phyloP scores from a whole-genome alignment of 768 basidiomycete genomes.

The Tephrocybe sp. region DNA sequence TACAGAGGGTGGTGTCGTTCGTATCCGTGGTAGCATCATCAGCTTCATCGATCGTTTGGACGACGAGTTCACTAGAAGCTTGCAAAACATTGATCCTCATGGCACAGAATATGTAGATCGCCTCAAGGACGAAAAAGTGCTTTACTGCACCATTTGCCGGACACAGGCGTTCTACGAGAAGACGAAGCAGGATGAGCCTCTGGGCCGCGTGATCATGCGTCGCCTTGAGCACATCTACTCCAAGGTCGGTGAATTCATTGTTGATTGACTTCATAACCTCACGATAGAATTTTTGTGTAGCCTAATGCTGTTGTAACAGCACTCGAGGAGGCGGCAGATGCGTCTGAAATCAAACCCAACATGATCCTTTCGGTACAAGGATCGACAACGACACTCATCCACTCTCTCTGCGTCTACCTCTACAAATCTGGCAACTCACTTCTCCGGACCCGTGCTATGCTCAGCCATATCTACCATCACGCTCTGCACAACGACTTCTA shows the following conservation, averaged over 20 bases:
- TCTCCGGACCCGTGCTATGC: conserved; percentile 94
- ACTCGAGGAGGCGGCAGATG: conserved; percentile 70
- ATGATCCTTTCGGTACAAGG: conserved; percentile 58
- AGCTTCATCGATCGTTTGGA: conserved; percentile 95
- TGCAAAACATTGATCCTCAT: conserved; percentile 98
- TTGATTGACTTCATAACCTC: conserved; percentile 4
- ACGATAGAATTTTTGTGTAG: conserved; percentile 43
- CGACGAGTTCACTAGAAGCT: conserved; percentile 95
- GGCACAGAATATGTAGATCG: conserved; percentile 99
- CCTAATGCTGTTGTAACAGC: conserved; percentile 92
- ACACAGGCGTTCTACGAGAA: conserved; percentile 91
- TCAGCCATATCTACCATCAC: conserved; percentile 96
- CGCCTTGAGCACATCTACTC: conserved; percentile 97
- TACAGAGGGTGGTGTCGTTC: conserved; percentile 71
- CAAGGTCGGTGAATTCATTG: conserved; percentile 57
- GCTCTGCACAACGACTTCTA: conserved; percentile 96
- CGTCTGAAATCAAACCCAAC: conserved; percentile 58
- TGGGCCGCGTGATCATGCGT: conserved; percentile 90
- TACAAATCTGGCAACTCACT: conserved; percentile 92
- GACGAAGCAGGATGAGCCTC: conserved; percentile 71
- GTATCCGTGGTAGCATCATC: conserved; percentile 93
- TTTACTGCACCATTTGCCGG: conserved; percentile 92
- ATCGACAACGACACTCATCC: conserved; percentile 76
- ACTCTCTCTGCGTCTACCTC: conserved; percentile 85
- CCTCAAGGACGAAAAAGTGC: conserved; percentile 91